Percentiles rank a stretch among this genome's conserved stretches.
Evolutionary conservation across 106 monocot species (phyloP).

Genomic region (Hemerocallis citrina): DNA sequence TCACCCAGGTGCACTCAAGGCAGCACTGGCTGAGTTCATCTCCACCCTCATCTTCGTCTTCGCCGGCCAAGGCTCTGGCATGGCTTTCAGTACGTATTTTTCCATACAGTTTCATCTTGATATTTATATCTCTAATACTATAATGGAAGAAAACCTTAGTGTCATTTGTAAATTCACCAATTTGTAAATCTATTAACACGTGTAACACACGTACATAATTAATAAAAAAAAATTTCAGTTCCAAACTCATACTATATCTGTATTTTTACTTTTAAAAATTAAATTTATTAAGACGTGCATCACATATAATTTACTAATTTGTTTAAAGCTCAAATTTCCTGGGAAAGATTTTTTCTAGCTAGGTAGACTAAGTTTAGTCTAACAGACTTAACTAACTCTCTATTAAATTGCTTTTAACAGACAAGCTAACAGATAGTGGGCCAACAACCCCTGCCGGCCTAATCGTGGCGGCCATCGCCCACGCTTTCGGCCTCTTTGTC

Average conservation of each 20-base stretch:
- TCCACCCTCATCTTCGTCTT: slow-evolving; percentile 60
- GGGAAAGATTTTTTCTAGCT: too few species aligned
- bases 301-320: too few species aligned
- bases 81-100: slow-evolving; percentile 39
- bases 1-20: slow-evolving; percentile 43
- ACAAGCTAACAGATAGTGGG: neutral
- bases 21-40: slow-evolving; percentile 62
- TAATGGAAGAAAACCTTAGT: too few species aligned
- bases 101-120: neutral
- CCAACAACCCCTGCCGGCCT: slow-evolving; percentile 3
- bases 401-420: neutral
- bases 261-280: too few species aligned
- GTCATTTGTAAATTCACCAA: too few species aligned
- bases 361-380: too few species aligned
- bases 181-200: neutral
- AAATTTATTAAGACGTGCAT: too few species aligned
- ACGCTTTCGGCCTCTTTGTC: slow-evolving; percentile 35
- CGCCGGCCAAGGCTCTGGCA: slow-evolving; percentile 60
- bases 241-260: too few species aligned
- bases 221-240: too few species aligned
- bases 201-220: neutral
- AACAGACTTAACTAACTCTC: too few species aligned
- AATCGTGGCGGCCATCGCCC: slow-evolving; percentile 20
- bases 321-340: too few species aligned
- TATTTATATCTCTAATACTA: neutral